Conservation (phyloP, 2,329 filamentous ascomycete genomes). For the Magnaporthiopsis incrustans region DNA sequence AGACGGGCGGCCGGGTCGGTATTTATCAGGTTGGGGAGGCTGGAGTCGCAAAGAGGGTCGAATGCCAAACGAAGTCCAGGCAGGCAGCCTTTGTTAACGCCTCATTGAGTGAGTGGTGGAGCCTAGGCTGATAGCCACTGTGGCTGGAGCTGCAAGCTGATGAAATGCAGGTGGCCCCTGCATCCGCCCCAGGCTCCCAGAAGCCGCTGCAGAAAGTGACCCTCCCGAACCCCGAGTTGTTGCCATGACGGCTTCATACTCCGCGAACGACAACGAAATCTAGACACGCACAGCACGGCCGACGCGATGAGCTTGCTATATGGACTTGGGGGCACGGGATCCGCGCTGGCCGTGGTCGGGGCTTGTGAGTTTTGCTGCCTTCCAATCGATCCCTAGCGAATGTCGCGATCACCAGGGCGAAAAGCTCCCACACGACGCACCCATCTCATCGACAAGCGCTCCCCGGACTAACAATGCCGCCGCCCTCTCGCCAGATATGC, state of each 20-base stretch:
- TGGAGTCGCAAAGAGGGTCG: neutral
- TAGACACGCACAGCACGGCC: conserved; percentile 3
- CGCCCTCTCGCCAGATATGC: conserved; percentile 64
- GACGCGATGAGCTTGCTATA: conserved; percentile 64
- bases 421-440: conserved; percentile 14
- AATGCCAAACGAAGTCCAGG: too few relatives aligned
- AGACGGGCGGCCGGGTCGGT: neutral
- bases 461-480: neutral
- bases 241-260: conserved; percentile 7
- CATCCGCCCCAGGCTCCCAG: neutral
- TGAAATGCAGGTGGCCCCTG: neutral
- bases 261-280: neutral
- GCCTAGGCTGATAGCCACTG: neutral
- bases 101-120: neutral
- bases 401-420: conserved; percentile 15
- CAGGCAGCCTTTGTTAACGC: neutral
- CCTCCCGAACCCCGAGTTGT: conserved; percentile 3
- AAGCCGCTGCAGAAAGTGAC: conserved; percentile 2
- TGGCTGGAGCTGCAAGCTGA: neutral
- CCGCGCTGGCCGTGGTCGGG: conserved; percentile 65
- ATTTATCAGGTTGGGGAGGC: conserved; percentile 5
- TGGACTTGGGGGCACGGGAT: conserved; percentile 58
- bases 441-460: conserved; percentile 11
- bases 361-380: conserved; percentile 53
- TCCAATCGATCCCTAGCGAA: neutral